phyloP scores from a whole-genome alignment of 768 basidiomycete species.

The Suillus spraguei region DNA sequence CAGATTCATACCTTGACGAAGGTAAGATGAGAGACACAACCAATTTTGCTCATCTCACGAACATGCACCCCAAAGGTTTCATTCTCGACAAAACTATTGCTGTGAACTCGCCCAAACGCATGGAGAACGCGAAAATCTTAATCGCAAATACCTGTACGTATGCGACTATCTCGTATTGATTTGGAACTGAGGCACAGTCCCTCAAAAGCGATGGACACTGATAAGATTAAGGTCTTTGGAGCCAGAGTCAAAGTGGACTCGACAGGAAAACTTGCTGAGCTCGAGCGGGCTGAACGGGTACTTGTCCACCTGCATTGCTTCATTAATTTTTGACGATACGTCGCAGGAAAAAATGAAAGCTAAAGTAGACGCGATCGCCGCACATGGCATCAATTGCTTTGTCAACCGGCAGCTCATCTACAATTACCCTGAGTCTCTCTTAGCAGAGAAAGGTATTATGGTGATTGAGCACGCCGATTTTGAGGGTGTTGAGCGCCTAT shows the following conservation, averaged over 20 bases:
- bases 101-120: slow-evolving; percentile 90
- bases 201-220: slow-evolving; percentile 93
- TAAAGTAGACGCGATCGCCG: slow-evolving; percentile 92
- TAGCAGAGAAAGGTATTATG: slow-evolving; percentile 95
- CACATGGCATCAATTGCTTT: slow-evolving; percentile 95
- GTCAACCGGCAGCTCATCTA: slow-evolving; percentile 99
- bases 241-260: slow-evolving; percentile 95
- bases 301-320: slow-evolving; percentile 22
- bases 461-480: slow-evolving; percentile 99
- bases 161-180: not conserved
- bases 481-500: slow-evolving; percentile 95
- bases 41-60: not conserved
- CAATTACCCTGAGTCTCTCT: slow-evolving; percentile 96
- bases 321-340: not conserved
- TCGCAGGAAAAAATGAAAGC: slow-evolving; percentile 98
- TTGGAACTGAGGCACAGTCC: not conserved
- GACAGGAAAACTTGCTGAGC: slow-evolving; percentile 95
- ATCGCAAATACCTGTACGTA: slow-evolving; percentile 96
- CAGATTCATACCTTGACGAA: slow-evolving; percentile 97
- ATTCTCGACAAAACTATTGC: slow-evolving; percentile 97
- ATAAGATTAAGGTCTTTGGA: slow-evolving; percentile 99
- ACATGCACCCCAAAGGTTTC: slow-evolving; percentile 61
- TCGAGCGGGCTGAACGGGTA: slow-evolving; percentile 93
- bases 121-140: slow-evolving; percentile 94
- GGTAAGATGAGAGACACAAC: slow-evolving; percentile 45